A percentile compares a stretch with the other conserved stretches of the same genome.
Conservation (phyloP, 2,329 filamentous ascomycete species). For the Fusarium sublunatum region DNA sequence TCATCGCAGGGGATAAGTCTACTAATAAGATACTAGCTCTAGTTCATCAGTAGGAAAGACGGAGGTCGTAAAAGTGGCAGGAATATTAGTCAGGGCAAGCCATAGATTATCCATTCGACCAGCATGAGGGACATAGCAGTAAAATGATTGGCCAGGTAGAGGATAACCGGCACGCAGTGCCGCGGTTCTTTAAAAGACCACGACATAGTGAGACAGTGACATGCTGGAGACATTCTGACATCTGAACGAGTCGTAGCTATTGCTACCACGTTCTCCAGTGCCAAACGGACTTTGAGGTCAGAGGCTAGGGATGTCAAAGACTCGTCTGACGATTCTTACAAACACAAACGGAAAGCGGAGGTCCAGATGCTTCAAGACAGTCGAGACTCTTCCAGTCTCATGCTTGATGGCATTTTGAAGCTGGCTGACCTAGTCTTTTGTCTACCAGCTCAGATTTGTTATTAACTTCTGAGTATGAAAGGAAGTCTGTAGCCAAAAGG, state of each 20-base stretch:
- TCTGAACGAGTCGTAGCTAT: background rate
- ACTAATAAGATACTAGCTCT: background rate
- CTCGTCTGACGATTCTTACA: no score
- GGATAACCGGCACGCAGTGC: background rate
- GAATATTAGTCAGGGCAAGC: slow-evolving; percentile 4
- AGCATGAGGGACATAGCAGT: background rate
- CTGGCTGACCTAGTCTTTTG: no score
- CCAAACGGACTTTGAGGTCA: no score
- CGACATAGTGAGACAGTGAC: background rate
- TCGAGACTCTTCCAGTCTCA: no score
- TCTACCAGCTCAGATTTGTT: no score
- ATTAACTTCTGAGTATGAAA: no score
- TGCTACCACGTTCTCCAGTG: background rate
- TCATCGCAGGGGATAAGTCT: background rate
- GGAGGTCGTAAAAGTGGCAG: slow-evolving; percentile 10
- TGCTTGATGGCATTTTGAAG: no score
- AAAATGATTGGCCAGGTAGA: background rate
- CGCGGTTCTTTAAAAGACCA: slow-evolving; percentile 2
- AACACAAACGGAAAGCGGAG: no score
- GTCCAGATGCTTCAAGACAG: no score
- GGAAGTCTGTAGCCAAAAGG: no score
- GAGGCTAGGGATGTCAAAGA: no score
- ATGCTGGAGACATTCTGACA: background rate
- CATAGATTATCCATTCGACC: background rate
- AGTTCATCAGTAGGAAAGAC: background rate